Evolutionary conservation across 768 basidiomycete species (phyloP).

Genomic region (Russula griseocarnosa): DNA sequence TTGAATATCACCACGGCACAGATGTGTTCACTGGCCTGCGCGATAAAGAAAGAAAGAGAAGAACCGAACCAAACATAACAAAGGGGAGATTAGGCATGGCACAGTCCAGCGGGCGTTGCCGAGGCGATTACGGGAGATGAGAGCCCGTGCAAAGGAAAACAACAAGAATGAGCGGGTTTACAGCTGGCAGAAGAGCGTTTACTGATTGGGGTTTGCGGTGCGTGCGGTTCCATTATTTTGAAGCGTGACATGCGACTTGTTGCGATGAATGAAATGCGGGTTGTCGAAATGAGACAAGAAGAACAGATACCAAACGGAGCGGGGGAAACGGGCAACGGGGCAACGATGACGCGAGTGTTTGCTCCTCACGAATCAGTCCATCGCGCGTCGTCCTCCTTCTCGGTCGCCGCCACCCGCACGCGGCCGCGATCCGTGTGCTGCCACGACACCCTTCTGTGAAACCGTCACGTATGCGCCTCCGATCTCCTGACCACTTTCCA

Average conservation of each 20-base stretch:
- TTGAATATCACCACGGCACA: constrained; percentile 21
- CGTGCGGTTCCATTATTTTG: constrained; percentile 23
- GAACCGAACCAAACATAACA: constrained; percentile 3
- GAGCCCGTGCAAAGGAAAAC: neutral
- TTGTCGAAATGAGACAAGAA: constrained; percentile 6
- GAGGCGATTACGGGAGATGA: neutral
- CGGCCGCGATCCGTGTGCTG: constrained; percentile 49
- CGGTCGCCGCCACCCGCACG: constrained; percentile 17
- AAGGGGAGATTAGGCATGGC: neutral
- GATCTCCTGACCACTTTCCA: constrained; percentile 50
- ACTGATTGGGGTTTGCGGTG: constrained; percentile 14
- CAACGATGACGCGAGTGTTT: neutral
- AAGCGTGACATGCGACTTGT: constrained; percentile 16
- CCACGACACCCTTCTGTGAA: constrained; percentile 54
- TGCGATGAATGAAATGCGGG: constrained; percentile 19
- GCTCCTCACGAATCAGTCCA: constrained; percentile 23
- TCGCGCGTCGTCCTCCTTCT: constrained; percentile 18
- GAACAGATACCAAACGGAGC: constrained; percentile 8
- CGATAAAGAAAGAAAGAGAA: neutral
- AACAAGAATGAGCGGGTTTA: neutral
- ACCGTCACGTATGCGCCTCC: constrained; percentile 86
- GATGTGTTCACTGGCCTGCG: constrained; percentile 9
- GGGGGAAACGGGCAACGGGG: neutral
- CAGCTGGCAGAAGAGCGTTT: constrained; percentile 8
- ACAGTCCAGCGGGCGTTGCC: constrained; percentile 15